Evolutionary conservation across 139 green algal genomes (phyloP).

Genomic region (Chlamydomonas sphaeroides): DNA sequence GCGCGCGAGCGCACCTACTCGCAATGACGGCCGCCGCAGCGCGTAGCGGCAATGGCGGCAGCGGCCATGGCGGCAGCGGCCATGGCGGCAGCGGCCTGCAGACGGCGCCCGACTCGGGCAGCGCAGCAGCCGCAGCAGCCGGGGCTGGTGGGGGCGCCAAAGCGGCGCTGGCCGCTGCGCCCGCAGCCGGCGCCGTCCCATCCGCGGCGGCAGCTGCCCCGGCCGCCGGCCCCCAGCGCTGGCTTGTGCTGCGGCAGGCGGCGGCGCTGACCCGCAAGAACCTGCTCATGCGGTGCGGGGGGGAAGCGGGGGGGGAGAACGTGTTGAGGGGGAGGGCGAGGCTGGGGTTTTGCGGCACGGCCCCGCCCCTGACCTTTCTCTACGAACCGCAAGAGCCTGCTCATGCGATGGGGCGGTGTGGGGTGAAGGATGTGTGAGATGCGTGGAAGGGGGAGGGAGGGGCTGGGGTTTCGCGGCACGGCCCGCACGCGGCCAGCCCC

Average conservation of each 20-base stretch:
- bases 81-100: too few species aligned
- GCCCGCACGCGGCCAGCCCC: too few species aligned
- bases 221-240: background rate
- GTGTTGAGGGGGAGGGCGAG: background rate
- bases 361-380: too few species aligned
- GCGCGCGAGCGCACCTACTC: too few species aligned
- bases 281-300: constrained; percentile 5
- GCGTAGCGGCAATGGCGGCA: too few species aligned
- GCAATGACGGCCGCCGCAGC: too few species aligned
- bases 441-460: background rate
- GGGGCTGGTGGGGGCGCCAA: too few species aligned
- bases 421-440: background rate
- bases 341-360: background rate
- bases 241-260: constrained; percentile 20
- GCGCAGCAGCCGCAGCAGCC: background rate
- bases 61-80: too few species aligned
- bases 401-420: background rate
- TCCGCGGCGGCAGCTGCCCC: background rate
- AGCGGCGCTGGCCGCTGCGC: background rate
- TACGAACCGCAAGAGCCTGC: constrained; percentile 26
- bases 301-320: too few species aligned
- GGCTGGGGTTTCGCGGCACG: background rate
- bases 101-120: too few species aligned
- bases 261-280: constrained; percentile 32
- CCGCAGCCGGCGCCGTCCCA: background rate